Percentiles rank a stretch among this genome's conserved stretches.
Conservation (phyloP, 305 asterid genomes). For the Fraxinus latifolia region DNA sequence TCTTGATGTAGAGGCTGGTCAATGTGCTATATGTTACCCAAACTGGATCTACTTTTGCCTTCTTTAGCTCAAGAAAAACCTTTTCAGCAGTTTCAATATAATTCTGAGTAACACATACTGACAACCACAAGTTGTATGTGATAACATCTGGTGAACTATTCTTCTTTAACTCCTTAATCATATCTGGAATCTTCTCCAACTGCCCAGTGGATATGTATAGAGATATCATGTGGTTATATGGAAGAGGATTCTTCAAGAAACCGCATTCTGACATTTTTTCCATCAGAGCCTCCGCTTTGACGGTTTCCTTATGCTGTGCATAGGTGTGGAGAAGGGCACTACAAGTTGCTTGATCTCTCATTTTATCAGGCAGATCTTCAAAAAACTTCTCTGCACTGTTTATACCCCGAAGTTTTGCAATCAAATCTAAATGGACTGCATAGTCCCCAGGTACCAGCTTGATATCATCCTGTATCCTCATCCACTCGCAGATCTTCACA, state of each 20-base stretch:
- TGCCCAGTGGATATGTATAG: slow-evolving; percentile 62
- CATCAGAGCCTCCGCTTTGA: slow-evolving; percentile 75
- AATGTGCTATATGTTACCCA: slow-evolving; percentile 88
- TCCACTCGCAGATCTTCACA: slow-evolving; percentile 84
- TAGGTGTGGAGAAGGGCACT: slow-evolving; percentile 87
- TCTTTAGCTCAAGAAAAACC: slow-evolving; percentile 52
- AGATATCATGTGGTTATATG: slow-evolving; percentile 78
- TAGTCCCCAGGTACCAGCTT: slow-evolving; percentile 75
- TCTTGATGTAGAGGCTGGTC: slow-evolving; percentile 68
- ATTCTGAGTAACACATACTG: slow-evolving; percentile 64
- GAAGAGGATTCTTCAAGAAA: slow-evolving; percentile 63
- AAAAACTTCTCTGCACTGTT: slow-evolving; percentile 82
- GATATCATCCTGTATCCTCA: slow-evolving; percentile 69
- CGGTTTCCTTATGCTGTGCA: slow-evolving; percentile 50
- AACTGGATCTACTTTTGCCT: slow-evolving; percentile 62
- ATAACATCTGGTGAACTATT: slow-evolving; percentile 69
- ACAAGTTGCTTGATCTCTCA: slow-evolving; percentile 69
- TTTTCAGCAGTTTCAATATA: slow-evolving; percentile 62
- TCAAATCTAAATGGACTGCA: slow-evolving; percentile 83
- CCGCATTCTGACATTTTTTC: slow-evolving; percentile 71
- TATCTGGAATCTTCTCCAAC: slow-evolving; percentile 53
- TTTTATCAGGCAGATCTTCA: slow-evolving; percentile 65
- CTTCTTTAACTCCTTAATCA: slow-evolving; percentile 60
- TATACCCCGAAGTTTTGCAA: slow-evolving; percentile 76
- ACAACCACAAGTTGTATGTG: slow-evolving; percentile 70